phyloP scores from a whole-genome alignment of 2,329 filamentous ascomycete species.

The Alternaria ethzedia region DNA sequence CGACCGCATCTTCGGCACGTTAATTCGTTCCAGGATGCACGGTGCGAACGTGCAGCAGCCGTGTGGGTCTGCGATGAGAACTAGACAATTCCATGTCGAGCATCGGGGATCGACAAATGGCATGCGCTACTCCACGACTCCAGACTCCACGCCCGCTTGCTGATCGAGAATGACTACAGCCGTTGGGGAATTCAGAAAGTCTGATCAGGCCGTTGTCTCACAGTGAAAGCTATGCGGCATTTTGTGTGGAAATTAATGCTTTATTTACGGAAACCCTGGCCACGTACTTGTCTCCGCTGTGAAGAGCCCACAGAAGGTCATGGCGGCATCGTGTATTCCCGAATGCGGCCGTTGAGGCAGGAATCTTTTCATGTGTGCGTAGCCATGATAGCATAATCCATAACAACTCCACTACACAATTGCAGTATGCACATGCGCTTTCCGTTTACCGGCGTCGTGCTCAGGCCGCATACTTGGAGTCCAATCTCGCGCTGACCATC shows the following conservation, averaged over 20 bases:
- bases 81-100: constrained; percentile 10
- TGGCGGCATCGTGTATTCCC: background rate
- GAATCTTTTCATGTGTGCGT: background rate
- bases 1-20: constrained; percentile 9
- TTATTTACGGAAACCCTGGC: background rate
- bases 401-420: background rate
- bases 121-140: constrained; percentile 13
- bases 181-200: background rate
- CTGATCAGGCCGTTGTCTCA: background rate
- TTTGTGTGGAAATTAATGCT: background rate
- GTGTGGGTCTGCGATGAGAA: constrained; percentile 15
- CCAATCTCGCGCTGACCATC: background rate
- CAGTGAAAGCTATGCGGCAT: background rate
- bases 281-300: background rate
- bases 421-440: background rate
- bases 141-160: background rate
- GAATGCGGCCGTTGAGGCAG: background rate
- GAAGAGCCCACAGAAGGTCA: background rate
- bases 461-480: background rate
- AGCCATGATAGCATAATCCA: background rate
- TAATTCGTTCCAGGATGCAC: constrained; percentile 15
- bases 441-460: background rate
- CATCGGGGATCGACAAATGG: constrained; percentile 16
- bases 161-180: background rate
- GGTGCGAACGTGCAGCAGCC: constrained; percentile 14